A percentile compares a stretch with the other conserved stretches of the same genome.
These are phyloP conservation scores for Corynespora cassiicola DNA, from an alignment of 2,329 filamentous ascomycete genomes.

Conservation along the genomic window DNA sequence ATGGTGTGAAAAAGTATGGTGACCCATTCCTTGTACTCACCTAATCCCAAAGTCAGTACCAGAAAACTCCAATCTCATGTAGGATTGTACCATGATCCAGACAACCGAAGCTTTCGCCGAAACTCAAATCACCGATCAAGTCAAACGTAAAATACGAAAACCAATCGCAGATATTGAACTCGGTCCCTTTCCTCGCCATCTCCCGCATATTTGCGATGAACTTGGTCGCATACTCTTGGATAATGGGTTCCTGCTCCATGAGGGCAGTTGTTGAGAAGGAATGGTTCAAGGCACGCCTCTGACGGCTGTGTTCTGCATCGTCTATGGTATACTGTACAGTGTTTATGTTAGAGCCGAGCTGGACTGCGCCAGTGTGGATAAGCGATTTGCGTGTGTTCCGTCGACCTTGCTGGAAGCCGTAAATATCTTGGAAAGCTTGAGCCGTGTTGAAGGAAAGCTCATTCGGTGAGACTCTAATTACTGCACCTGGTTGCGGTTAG, in stretches of 20 bases:
- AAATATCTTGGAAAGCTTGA: slow-evolving; percentile 50
- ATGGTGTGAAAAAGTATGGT: too few species aligned
- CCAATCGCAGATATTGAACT: slow-evolving; percentile 23
- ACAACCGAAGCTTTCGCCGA: slow-evolving; percentile 53
- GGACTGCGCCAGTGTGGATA: slow-evolving; percentile 14
- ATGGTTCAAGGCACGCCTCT: slow-evolving; percentile 35
- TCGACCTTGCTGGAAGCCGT: slow-evolving; percentile 16
- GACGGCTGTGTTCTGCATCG: slow-evolving; percentile 21
- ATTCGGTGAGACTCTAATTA: too few species aligned
- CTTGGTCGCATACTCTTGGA: slow-evolving; percentile 18
- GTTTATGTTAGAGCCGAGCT: slow-evolving; percentile 12
- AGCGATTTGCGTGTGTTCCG: slow-evolving; percentile 13
- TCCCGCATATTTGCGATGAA: slow-evolving; percentile 10
- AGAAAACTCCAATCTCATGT: neutral
- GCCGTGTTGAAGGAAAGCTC: slow-evolving; percentile 53
- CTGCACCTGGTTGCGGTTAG: too few species aligned
- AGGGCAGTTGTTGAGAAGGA: slow-evolving; percentile 45
- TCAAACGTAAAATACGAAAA: slow-evolving; percentile 25
- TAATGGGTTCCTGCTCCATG: slow-evolving; percentile 46
- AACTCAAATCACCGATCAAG: slow-evolving; percentile 54
- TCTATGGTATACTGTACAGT: slow-evolving; percentile 17
- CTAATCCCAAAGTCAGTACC: slow-evolving; percentile 1
- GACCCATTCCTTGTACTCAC: too few species aligned
- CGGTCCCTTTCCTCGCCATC: slow-evolving; percentile 7
- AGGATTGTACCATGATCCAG: slow-evolving; percentile 13